phyloP scores from a whole-genome alignment of 306 rosid genomes.

The Begonia loranthoides region DNA sequence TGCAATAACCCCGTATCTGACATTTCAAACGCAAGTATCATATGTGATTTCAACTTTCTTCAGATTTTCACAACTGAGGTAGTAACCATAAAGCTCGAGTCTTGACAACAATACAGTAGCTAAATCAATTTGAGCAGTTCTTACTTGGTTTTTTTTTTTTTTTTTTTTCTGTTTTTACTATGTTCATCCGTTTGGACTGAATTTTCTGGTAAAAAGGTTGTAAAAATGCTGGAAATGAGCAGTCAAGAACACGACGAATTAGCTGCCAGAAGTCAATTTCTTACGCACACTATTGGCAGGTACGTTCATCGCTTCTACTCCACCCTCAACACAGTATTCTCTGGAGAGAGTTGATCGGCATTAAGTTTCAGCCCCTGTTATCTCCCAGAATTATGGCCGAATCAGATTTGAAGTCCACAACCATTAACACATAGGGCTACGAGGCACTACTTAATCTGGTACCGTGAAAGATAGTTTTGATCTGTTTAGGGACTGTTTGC shows the following conservation, averaged over 20 bases:
- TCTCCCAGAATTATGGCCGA: slow-evolving; percentile 34
- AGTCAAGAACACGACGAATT: slow-evolving; percentile 55
- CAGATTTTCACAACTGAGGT: slow-evolving; percentile 43
- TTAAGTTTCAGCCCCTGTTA: slow-evolving; percentile 1
- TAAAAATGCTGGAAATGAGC: slow-evolving; percentile 43
- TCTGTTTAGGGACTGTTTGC: slow-evolving; percentile 37
- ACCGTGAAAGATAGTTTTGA: slow-evolving; percentile 32
- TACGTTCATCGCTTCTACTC: slow-evolving; percentile 5
- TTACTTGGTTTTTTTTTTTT: too few species aligned
- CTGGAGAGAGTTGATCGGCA: not conserved
- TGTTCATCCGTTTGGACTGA: not conserved
- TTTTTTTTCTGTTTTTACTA: not conserved
- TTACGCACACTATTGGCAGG: slow-evolving; percentile 63
- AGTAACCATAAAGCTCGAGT: not conserved
- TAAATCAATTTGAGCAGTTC: too few species aligned
- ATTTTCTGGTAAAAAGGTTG: slow-evolving; percentile 32
- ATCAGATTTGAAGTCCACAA: slow-evolving; percentile 34
- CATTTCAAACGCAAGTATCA: too few species aligned
- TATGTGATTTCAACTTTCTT: too few species aligned
- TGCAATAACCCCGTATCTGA: too few species aligned
- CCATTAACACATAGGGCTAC: slow-evolving; percentile 42
- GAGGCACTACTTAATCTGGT: slow-evolving; percentile 40
- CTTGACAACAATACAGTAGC: too few species aligned
- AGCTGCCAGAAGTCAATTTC: slow-evolving; percentile 54
- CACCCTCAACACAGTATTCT: not conserved